Percentiles rank a stretch among this genome's conserved stretches.
These are phyloP conservation scores for Gynandropsis gynandra DNA, from an alignment of 345 rosid species.

Conservation along the genomic window DNA sequence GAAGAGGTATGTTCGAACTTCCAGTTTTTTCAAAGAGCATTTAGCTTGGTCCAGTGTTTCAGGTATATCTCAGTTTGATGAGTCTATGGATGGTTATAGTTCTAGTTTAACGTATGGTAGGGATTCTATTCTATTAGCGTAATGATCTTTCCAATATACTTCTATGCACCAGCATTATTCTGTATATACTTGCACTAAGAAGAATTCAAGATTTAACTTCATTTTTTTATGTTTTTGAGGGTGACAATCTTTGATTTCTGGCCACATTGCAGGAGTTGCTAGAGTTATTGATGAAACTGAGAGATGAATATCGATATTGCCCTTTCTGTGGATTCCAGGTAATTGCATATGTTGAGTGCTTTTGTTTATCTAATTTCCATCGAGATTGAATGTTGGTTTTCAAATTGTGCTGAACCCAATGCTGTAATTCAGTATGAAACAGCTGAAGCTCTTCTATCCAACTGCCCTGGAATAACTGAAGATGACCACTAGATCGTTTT, in stretches of 20 bases:
- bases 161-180: too few species aligned
- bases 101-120: too few species aligned
- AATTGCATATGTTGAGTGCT: constrained; percentile 3
- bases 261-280: constrained; percentile 75
- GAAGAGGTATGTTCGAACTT: constrained; percentile 46
- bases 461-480: constrained; percentile 79
- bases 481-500: constrained; percentile 51
- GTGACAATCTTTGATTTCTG: constrained; percentile 18
- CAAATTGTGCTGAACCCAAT: constrained; percentile 6
- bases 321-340: constrained; percentile 85
- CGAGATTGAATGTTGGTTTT: neutral
- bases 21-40: neutral
- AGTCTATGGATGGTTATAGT: neutral
- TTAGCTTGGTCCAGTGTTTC: constrained; percentile 3
- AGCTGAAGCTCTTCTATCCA: constrained; percentile 55
- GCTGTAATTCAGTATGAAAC: constrained; percentile 64
- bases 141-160: neutral
- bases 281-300: constrained; percentile 56
- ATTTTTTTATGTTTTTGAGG: neutral
- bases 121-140: constrained; percentile 3
- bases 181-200: neutral
- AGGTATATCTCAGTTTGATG: constrained; percentile 1
- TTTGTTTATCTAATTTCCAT: constrained; percentile 1
- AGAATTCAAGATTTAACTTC: constrained; percentile 5
- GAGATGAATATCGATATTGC: constrained; percentile 72